Evolutionary conservation across 768 basidiomycete genomes (phyloP).

Genomic region (Boletales sp.): DNA sequence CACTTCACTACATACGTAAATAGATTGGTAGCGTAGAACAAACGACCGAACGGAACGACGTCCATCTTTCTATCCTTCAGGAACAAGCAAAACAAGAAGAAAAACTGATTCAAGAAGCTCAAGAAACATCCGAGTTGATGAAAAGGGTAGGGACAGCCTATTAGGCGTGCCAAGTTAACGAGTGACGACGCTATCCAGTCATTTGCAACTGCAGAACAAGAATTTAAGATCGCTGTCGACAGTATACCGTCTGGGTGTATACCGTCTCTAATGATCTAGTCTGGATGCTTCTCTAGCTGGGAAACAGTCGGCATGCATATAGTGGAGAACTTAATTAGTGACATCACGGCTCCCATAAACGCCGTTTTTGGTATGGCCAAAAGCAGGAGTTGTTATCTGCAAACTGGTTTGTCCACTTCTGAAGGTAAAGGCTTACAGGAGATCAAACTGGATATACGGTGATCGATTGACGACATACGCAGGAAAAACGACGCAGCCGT

Average conservation of each 20-base stretch:
- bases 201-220: conserved; percentile 10
- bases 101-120: conserved; percentile 11
- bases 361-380: conserved; percentile 10
- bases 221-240: conserved; percentile 16
- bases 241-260: conserved; percentile 11
- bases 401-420: conserved; percentile 2
- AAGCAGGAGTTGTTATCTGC: conserved; percentile 7
- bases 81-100: conserved; percentile 13
- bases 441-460: not conserved
- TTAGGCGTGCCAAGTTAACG: too few species aligned
- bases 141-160: conserved; percentile 4
- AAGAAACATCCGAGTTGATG: conserved; percentile 16
- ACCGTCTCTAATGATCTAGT: not conserved
- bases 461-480: not conserved
- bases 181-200: conserved; percentile 4
- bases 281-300: conserved; percentile 7
- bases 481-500: conserved; percentile 9
- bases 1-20: not conserved
- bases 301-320: conserved; percentile 12
- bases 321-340: conserved; percentile 12
- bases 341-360: conserved; percentile 10
- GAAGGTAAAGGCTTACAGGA: not conserved
- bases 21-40: conserved; percentile 14
- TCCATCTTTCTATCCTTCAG: conserved; percentile 12
- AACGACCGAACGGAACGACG: conserved; percentile 9